Evolutionary conservation across 495 filamentous ascomycete genomes (phyloP), one percentile per base, ranked within the genome.

Genomic region (Penicillium samsonianum): DNA sequence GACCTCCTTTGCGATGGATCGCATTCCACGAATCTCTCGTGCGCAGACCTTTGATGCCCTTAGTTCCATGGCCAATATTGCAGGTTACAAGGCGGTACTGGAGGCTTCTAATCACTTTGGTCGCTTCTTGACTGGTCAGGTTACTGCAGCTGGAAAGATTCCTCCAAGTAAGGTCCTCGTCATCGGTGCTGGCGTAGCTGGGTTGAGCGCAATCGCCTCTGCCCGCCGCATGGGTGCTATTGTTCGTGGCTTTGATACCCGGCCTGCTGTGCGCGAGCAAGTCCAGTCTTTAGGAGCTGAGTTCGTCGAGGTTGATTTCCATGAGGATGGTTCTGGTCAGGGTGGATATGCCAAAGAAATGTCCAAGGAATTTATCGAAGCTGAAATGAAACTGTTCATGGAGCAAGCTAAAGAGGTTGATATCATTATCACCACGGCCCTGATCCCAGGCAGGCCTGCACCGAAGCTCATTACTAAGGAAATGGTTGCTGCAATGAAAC

Each of bases 301-400:
- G 57, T 92, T 92, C 65, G 80, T 93, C 61, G 89, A 92, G 67
- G 90, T 93, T 20, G 87, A 90, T 30, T 76, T 93, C n/a, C 68
- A 91, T 56, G 90, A 93, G 70, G 90, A 92, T 55, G 90, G 89
- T 14, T 81, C 87, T n/a, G 90, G 89, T 2, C 81, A 86, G 16
- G 90, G 90, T 20, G 90, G 90, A 11, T 93, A 93, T 57, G 89
- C 87, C 35, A 93, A 93, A 62, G 88, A 90, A 65, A 93, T 93
- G 90, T 91, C 88, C 50, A 88, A 90, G 60, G 89, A 91, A 67
- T 93, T 93, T 67, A 90, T 90, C 66, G 89, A 89, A 57, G 89
- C 89, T 8, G 90, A 93, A 65, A 92, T 91, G 89, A 90, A 87
- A 68, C 78, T 93, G 25, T 93, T 93, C 64, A 84, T 87, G 64